These are phyloP conservation scores for Aspergillus novoparasiticus DNA, from an alignment of 2,329 filamentous ascomycete genomes.

Conservation along the genomic window DNA sequence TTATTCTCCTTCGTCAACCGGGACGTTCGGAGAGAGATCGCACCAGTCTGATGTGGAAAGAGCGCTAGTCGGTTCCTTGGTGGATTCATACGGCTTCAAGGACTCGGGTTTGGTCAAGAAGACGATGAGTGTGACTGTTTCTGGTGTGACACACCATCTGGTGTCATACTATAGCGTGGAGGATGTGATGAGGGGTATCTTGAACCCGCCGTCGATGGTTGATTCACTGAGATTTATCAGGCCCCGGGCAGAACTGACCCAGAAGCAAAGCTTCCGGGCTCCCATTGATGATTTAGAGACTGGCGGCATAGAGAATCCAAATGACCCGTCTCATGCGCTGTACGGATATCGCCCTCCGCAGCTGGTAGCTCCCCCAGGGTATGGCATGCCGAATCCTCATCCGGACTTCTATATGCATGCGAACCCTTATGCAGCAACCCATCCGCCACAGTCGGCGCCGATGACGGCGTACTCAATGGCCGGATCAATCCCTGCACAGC, in stretches of 20 bases:
- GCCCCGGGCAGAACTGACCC: conserved; percentile 61
- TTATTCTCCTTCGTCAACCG: conserved; percentile 41
- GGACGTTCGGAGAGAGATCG: conserved; percentile 39
- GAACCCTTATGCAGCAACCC: conserved; percentile 34
- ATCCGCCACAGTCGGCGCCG: conserved; percentile 36
- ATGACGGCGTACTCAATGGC: conserved; percentile 40
- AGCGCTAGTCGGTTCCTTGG: conserved; percentile 74
- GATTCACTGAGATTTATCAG: conserved; percentile 53
- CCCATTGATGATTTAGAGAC: conserved; percentile 64
- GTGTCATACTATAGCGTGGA: conserved; percentile 86
- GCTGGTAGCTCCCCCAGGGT: conserved; percentile 37
- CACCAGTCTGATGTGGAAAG: conserved; percentile 54
- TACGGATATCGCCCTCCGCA: conserved; percentile 46
- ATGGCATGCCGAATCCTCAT: conserved; percentile 37
- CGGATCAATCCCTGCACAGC: conserved; percentile 33
- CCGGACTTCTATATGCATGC: conserved; percentile 43
- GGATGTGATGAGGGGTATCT: conserved; percentile 67
- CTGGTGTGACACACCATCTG: conserved; percentile 77
- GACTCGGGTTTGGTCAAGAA: conserved; percentile 84
- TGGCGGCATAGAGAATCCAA: conserved; percentile 39
- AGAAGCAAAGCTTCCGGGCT: conserved; percentile 67
- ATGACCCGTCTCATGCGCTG: conserved; percentile 39
- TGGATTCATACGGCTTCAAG: conserved; percentile 91
- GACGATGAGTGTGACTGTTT: conserved; percentile 78
- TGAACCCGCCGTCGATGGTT: conserved; percentile 62